A percentile compares a stretch with the other conserved stretches of the same genome.
phyloP scores from a whole-genome alignment of 805 yeast species.

The Komagataella phaffii region DNA sequence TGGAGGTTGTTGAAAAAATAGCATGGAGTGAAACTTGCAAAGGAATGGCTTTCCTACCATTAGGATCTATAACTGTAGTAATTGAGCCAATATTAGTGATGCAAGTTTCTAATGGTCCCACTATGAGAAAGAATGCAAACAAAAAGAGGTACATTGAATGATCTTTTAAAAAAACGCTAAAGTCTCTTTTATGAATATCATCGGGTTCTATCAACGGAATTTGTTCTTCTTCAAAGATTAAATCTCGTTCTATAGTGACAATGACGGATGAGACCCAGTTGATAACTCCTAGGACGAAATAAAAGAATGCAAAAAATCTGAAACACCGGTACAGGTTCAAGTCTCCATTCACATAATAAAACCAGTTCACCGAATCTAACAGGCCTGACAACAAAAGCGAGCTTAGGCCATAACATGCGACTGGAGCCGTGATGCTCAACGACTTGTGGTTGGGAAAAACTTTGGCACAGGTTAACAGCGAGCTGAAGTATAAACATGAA shows the following conservation, averaged over 20 bases:
- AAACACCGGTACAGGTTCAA: conserved; percentile 42
- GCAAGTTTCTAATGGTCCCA: conserved; percentile 81
- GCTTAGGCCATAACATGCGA: conserved; percentile 76
- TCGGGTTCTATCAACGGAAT: conserved; percentile 20
- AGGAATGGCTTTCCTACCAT: conserved; percentile 13
- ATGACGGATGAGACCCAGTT: conserved; percentile 55
- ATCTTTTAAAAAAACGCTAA: conserved; percentile 27
- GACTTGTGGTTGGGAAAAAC: conserved; percentile 69
- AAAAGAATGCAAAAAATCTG: conserved; percentile 34
- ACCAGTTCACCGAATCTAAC: conserved; percentile 24
- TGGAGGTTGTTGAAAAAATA: conserved; percentile 48
- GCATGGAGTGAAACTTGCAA: conserved; percentile 49
- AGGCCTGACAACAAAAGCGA: conserved; percentile 63
- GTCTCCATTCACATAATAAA: conserved; percentile 14
- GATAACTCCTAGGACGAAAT: conserved; percentile 39
- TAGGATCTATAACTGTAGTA: conserved; percentile 23
- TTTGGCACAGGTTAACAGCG: conserved; percentile 71
- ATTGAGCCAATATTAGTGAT: conserved; percentile 72
- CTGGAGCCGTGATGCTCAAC: conserved; percentile 78
- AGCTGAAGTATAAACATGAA: conserved; percentile 56
- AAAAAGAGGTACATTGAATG: conserved; percentile 52
- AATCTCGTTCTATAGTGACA: conserved; percentile 43
- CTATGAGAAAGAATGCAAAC: conserved; percentile 44
- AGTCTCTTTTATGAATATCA: conserved; percentile 11
- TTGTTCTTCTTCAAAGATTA: conserved; percentile 22